Base-by-base conservation (phyloP, 2,329 filamentous ascomycete species). In the Talaromyces sp. region DNA sequence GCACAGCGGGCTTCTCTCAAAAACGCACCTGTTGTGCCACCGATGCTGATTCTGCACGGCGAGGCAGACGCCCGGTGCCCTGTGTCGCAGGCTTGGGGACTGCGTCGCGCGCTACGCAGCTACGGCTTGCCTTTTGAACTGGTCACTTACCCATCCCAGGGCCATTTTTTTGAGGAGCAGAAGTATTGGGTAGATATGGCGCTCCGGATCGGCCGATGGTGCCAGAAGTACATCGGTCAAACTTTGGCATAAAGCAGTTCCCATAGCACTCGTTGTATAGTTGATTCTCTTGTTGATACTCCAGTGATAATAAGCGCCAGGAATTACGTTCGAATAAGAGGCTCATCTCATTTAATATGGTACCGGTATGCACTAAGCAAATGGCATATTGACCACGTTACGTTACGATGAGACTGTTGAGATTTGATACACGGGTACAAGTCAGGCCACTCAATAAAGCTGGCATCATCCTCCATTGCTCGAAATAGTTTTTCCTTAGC, bases 21-120 rank as follows among this genome's bases (percentile, higher is more conserved):
- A 17, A 47, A 47, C 19, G 58, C 15, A n/a, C 17, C 58, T 19
- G 59, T 68, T 36, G 54, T 65, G 31, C 61, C 67, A 19, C 68
- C 68, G 17, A 64, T 70, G 51, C 63, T 70, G 54, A 69, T 70
- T 31, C 43, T 70, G 17, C 66, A 70, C 27, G 68, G 67, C 25
- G 67, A 67, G 53, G 63, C 63, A 34, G 68, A 70, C 34, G 59
- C 63, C 38, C 58, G 66, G 5, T 64, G 63, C 19, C 68, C 54
- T 34, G 58, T 70, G 5, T 64, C 67, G 29, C 68, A 69, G 54
- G 65, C 68, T 22, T 61, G 62, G 49, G 67, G 54, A 17, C 51
- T 69, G 22, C 64, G 64, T 47, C 66, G 66, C 15, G 65, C 65
- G 4, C 51, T 65, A 45, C 49, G 25, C 27, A 51, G 59, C 19